Conservation (phyloP, 495 filamentous ascomycete species). For the Penicillium silybi region DNA sequence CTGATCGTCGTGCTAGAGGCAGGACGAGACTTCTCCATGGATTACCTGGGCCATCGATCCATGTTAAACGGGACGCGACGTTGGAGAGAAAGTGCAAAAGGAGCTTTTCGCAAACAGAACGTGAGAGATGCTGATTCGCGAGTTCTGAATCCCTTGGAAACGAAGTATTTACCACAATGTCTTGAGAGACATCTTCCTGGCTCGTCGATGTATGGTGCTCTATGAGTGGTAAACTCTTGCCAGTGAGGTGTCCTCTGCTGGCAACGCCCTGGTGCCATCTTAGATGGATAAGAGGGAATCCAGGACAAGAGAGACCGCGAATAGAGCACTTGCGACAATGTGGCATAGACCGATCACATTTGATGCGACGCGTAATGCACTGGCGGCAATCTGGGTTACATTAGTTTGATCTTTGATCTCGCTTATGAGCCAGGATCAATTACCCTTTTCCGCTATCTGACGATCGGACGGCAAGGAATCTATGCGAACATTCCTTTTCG, state of each 20-base stretch:
- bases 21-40: conserved; percentile 17
- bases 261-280: conserved; percentile 14
- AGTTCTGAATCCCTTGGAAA: not conserved
- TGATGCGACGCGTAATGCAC: conserved; percentile 20
- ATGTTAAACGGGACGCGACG: conserved; percentile 13
- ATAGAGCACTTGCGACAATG: conserved; percentile 17
- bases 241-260: conserved; percentile 8
- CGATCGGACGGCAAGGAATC: conserved; percentile 13
- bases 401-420: not conserved
- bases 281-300: conserved; percentile 10
- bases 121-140: not conserved
- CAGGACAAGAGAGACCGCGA: conserved; percentile 13
- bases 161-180: not conserved
- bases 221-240: conserved; percentile 2
- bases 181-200: not conserved
- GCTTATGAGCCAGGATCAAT: not conserved
- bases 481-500: conserved; percentile 15
- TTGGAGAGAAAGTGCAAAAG: conserved; percentile 12
- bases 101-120: conserved; percentile 7
- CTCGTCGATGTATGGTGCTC: not conserved
- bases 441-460: conserved; percentile 12
- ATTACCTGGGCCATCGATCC: conserved; percentile 18
- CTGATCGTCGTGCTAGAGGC: conserved; percentile 4
- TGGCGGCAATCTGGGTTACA: conserved; percentile 5
- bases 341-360: conserved; percentile 19